Base-by-base conservation (phyloP, 2,329 filamentous ascomycete species). In the Lachnellula cervina region DNA sequence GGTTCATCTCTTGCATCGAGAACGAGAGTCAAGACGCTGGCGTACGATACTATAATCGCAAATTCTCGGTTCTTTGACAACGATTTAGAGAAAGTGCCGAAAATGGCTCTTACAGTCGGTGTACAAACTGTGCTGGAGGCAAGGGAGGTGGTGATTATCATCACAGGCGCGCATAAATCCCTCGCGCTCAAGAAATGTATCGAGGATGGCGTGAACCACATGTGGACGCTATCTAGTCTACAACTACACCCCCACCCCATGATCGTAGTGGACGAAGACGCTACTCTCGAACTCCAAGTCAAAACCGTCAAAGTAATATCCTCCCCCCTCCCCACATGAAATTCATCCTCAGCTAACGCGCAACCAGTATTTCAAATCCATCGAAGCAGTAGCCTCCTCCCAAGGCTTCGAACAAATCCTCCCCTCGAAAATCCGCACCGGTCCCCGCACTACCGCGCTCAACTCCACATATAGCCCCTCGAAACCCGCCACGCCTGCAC, bases 51-150 rank as follows among this genome's bases (percentile, higher is more conserved):
- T 2, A 90, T 94, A 58, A 75, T 92, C 4, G 89, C 89, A 60
- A 95, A 95, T 73, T 90, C 87, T 17, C 80, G 90, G 58, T 94
- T 94, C 78, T 95, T 95, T 69, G 83, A 76, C 62, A 85, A 89
- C 60, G 86, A 94, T 64, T 70, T 92, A 53, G 76, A 76, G 58
- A 81, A 85, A 69, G 90, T 95, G 37, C 90, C 90, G 1, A 84
- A 83, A 66, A 90, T 90, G 83, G 89, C 90, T 13, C 74, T 94
- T 71, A 95, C 89, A 0, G 90, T 95, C 11, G 90, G 90, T 44
- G 88, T 95, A 32, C 85, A 89, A 71, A 95, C 90, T 1, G 85
- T 94, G 40, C 79, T 94, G 62, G 89, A 93, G 54, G 86, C 89
- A 2, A 77, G 86, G 52, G 90, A 94, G 72, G 88, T 95, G 9